Base-by-base conservation (phyloP, 306 rosid species). In the Cucumis cinereus region DNA sequence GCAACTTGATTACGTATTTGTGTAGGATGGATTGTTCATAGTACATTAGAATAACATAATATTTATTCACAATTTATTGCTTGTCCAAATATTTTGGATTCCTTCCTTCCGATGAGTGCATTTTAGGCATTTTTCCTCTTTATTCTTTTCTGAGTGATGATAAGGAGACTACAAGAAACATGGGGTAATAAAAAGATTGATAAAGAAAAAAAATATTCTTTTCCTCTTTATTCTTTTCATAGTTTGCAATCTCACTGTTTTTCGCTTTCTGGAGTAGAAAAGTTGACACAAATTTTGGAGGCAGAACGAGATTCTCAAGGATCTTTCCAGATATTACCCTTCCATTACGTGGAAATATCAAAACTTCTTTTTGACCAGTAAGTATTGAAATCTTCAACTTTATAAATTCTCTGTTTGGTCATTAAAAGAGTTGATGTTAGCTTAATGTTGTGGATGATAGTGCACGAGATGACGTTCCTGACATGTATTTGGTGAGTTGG, bases 311-410 rank as follows among this genome's bases (percentile, higher is more conserved):
- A 89, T 45, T 88, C 99, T 74, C 98, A 89, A 81, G 93, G 90
- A 80, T 82, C 93, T 74, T 95, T 91, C 33, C 96, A 89, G 66
- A 86, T 90, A 43, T 82, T 95, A 78, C 99, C 98, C 53, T 95
- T 95, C 74, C 96, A 95, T 89, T 95, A 95, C 73, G 91, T 95
- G 45, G 99, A 95, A 86, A 92, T 92, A 77, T 89, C 98, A 22
- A 88, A 87, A 77, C 93, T 87, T 85, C 87, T 89, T 82, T 88
- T 85, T 83, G 88, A 90, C 50, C 90, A 86, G 98, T 92, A 83
- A 85, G 94, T 84, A 40, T 55, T 70, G 68, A 66, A 67, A 24
- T 58, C 54, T 64, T 69, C 15, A 3, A 23, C 56, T 54, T 71
- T 71, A 28, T 49, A 17, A 68, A 14, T 75, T 69, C 17, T 78